phyloP scores from a whole-genome alignment of 257 asterid genomes.

The Gynochthodes officinalis region DNA sequence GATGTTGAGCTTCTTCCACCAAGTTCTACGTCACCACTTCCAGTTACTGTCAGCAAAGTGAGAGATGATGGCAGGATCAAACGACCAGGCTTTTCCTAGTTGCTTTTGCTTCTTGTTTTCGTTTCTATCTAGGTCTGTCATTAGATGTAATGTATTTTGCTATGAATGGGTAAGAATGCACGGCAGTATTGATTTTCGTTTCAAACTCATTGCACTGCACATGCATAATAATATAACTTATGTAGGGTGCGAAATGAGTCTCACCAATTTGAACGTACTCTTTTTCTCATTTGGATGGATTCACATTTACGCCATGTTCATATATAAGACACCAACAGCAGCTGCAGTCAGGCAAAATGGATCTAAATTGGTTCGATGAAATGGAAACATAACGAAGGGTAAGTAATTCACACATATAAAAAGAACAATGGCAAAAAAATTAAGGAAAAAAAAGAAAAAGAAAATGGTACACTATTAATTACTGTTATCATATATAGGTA shows the following conservation, averaged over 20 bases:
- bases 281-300: too few species aligned
- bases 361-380: not conserved
- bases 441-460: too few species aligned
- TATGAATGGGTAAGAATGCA: not conserved
- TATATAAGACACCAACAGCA: not conserved
- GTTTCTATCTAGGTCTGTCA: not conserved
- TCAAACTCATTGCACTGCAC: not conserved
- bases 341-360: not conserved
- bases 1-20: constrained; percentile 49
- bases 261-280: not conserved
- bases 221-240: not conserved
- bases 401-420: too few species aligned
- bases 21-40: constrained; percentile 29
- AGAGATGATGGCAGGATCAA: not conserved
- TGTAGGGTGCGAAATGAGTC: not conserved
- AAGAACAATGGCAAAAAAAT: too few species aligned
- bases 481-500: too few species aligned
- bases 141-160: not conserved
- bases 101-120: not conserved
- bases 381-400: too few species aligned
- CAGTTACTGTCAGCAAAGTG: constrained; percentile 20
- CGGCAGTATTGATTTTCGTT: not conserved
- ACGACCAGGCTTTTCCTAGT: not conserved
- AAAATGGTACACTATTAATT: too few species aligned
- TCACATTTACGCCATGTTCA: too few species aligned